phyloP scores from a whole-genome alignment of 1,284 basidiomycete genomes.

The Apiotrichum akiyoshidainum region DNA sequence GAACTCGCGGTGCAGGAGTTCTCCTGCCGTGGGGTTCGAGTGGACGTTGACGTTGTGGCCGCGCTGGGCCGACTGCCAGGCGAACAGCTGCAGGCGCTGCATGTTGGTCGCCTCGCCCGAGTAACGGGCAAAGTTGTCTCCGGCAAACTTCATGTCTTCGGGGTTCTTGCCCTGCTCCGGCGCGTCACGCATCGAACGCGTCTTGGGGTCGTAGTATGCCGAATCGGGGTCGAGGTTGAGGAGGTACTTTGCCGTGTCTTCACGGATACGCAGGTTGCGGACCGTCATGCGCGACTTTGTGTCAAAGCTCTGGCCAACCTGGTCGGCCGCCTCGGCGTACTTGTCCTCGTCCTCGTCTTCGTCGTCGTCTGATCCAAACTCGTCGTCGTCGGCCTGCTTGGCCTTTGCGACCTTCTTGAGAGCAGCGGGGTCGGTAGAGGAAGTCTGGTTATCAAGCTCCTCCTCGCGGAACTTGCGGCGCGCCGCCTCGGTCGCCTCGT shows the following conservation, averaged over 20 bases:
- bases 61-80: slow-evolving; percentile 89
- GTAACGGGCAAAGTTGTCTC: slow-evolving; percentile 90
- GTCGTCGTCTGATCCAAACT: slow-evolving; percentile 88
- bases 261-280: slow-evolving; percentile 95
- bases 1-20: slow-evolving; percentile 86
- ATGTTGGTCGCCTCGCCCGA: slow-evolving; percentile 89
- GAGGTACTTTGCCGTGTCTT: slow-evolving; percentile 98
- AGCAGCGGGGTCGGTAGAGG: slow-evolving; percentile 75
- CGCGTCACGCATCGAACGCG: slow-evolving; percentile 98
- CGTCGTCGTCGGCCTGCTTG: slow-evolving; percentile 68
- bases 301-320: slow-evolving; percentile 95
- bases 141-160: slow-evolving; percentile 89
- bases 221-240: slow-evolving; percentile 93
- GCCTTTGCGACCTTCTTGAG: slow-evolving; percentile 80
- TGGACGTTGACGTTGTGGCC: slow-evolving; percentile 95
- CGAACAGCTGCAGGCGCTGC: slow-evolving; percentile 89
- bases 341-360: slow-evolving; percentile 68
- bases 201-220: slow-evolving; percentile 99
- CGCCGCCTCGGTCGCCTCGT: slow-evolving; percentile 86
- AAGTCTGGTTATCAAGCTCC: slow-evolving; percentile 93
- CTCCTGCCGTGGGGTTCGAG: slow-evolving; percentile 92
- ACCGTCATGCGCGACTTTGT: slow-evolving; percentile 98
- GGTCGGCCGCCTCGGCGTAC: slow-evolving; percentile 93
- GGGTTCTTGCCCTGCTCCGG: slow-evolving; percentile 70
- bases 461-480: slow-evolving; percentile 87